phyloP scores from a whole-genome alignment of 129 eudicot genomes.

The Centella asiatica region DNA sequence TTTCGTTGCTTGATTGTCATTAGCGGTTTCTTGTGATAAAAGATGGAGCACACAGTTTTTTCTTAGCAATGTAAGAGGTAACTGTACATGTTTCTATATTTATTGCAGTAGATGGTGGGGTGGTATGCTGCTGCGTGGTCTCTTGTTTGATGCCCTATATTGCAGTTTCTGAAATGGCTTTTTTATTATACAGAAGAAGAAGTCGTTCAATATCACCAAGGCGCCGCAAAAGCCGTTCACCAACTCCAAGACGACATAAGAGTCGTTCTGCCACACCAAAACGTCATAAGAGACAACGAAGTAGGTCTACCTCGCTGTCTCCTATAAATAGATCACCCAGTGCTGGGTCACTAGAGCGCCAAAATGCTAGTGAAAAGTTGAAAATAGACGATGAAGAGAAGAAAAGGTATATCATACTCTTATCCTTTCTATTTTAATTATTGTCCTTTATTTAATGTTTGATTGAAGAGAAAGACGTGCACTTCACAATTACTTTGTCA shows the following conservation, averaged over 20 bases:
- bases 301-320: slow-evolving; percentile 48
- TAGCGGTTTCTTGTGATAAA: slow-evolving; percentile 87
- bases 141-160: slow-evolving; percentile 12
- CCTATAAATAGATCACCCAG: slow-evolving; percentile 49
- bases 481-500: neutral
- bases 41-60: slow-evolving; percentile 88
- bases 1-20: slow-evolving; percentile 63
- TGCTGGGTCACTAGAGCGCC: slow-evolving; percentile 47
- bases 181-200: slow-evolving; percentile 58
- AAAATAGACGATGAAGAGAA: slow-evolving; percentile 79
- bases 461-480: too few species aligned
- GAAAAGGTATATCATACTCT: slow-evolving; percentile 94
- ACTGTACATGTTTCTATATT: slow-evolving; percentile 47
- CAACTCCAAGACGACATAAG: slow-evolving; percentile 45
- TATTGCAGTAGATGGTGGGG: slow-evolving; percentile 36
- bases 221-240: slow-evolving; percentile 62
- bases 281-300: slow-evolving; percentile 52
- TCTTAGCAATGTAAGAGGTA: slow-evolving; percentile 81
- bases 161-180: slow-evolving; percentile 22
- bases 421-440: too few species aligned
- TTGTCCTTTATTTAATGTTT: too few species aligned
- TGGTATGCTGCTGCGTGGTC: slow-evolving; percentile 23
- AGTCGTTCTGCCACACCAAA: slow-evolving; percentile 65
- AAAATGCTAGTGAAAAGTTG: slow-evolving; percentile 53
- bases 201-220: slow-evolving; percentile 82